Evolutionary conservation across 2,329 filamentous ascomycete species (phyloP), one percentile per base, ranked within the genome.

Genomic region (Fusarium sp.): DNA sequence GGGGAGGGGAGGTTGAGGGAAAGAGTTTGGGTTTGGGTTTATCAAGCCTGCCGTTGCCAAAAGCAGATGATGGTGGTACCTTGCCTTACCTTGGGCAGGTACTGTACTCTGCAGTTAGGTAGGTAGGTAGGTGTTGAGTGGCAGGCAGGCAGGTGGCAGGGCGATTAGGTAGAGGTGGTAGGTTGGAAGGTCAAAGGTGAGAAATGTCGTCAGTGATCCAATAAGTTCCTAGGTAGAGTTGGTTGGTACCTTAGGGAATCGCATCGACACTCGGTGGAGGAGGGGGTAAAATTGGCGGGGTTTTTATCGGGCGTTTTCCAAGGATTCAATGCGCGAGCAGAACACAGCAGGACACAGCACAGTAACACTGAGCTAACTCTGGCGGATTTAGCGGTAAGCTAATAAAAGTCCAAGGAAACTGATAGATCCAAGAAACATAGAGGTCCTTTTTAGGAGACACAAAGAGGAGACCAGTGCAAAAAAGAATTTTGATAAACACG

Each of bases 131-230:
- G 47, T 39, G 66, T 41, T 32, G 45, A 39, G 39, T 63, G 32
- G 24, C 57, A 47, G 26, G 44, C 57, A 47, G 26, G 44, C 20
- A 68, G 65, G 63, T 54, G 50, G 44, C 26, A 38, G 55, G 48
- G 50, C 24, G 18, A 28, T 41, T 26, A 38, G 61, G 36, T 42
- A 62, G 63, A 54, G 41, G 61, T 39, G 35, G 51, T 56, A 55
- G n/a, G n/a, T 36, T 36, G 50, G 30, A 20, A 45, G 54, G 22
- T 32, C 38, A 73, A 76, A 79, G 74, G 77, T 77, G 70, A 77
- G 75, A 76, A 75, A 82, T 81, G 81, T 82, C 81, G 81, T 82
- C 81, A 82, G 81, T 81, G 78, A 80, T 75, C 28, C 58, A 47
- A 58, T 39, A 39, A 54, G 35, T 54, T 55, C 51, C 51, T 28